phyloP scores from a whole-genome alignment of 2,329 filamentous ascomycete genomes.

The Beauveria pseudobassiana region DNA sequence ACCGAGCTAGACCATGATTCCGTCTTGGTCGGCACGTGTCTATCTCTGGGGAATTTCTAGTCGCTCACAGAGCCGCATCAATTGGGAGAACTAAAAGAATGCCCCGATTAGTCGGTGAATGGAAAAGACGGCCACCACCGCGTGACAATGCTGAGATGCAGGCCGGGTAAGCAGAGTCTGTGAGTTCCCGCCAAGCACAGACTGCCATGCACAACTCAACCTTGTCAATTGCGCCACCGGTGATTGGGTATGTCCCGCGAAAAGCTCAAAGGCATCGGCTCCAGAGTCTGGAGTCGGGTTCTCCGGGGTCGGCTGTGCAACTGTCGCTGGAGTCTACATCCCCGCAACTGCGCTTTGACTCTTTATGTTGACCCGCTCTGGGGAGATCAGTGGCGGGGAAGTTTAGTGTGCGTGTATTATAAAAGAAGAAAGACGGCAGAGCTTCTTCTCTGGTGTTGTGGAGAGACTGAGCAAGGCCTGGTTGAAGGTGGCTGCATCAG shows the following conservation, averaged over 20 bases:
- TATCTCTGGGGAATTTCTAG: not conserved
- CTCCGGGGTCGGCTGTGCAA: not conserved
- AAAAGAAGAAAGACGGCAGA: not conserved
- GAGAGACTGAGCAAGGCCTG: not conserved
- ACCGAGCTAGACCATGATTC: not conserved
- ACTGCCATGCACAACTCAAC: not conserved
- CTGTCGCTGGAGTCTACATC: not conserved
- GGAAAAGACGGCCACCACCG: not conserved
- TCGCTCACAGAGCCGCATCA: not conserved
- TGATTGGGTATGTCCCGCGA: not conserved
- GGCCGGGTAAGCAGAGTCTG: not conserved
- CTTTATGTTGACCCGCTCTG: not conserved
- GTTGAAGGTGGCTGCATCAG: not conserved
- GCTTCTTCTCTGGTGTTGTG: not conserved
- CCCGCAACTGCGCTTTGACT: constrained; percentile 4
- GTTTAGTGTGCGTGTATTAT: not conserved
- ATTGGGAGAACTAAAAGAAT: not conserved
- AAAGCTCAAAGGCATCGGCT: not conserved
- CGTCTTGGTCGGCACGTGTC: not conserved
- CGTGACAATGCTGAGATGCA: not conserved
- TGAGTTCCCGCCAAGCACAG: not conserved
- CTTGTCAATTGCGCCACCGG: not conserved
- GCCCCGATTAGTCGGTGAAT: not conserved
- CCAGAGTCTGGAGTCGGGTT: not conserved
- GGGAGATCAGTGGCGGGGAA: not conserved